Evolutionary conservation across 1,284 basidiomycete genomes (phyloP).

Genomic region (Clitocybe nebularis): DNA sequence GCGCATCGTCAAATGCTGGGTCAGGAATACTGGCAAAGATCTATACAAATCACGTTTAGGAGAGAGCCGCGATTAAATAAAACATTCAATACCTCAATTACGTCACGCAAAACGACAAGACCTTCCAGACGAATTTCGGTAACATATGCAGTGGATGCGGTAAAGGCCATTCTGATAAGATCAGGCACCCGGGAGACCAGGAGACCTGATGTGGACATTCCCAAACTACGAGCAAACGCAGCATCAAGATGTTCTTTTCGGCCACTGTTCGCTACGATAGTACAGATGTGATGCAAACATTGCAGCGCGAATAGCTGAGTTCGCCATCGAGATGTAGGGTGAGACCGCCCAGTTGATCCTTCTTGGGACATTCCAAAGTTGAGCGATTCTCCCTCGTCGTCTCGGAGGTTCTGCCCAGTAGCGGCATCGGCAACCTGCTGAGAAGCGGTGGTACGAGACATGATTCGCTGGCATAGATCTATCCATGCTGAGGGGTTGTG

Average conservation of each 20-base stretch:
- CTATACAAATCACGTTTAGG: conserved; percentile 33
- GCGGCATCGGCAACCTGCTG: conserved; percentile 69
- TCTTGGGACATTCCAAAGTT: conserved; percentile 52
- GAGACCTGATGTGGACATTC: conserved; percentile 47
- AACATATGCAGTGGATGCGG: conserved; percentile 92
- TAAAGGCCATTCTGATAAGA: conserved; percentile 97
- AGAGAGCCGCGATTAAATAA: neutral
- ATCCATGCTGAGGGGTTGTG: conserved; percentile 97
- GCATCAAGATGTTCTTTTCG: conserved; percentile 81
- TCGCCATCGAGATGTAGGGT: conserved; percentile 83
- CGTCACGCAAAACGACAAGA: conserved; percentile 84
- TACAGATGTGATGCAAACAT: conserved; percentile 89
- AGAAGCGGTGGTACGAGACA: conserved; percentile 82
- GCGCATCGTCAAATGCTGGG: conserved; percentile 87
- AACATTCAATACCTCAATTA: conserved; percentile 72
- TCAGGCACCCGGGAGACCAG: conserved; percentile 85
- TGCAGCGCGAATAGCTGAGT: conserved; percentile 94
- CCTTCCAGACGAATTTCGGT: conserved; percentile 96
- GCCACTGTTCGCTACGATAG: conserved; percentile 69
- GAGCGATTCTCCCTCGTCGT: conserved; percentile 91
- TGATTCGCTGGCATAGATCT: conserved; percentile 94
- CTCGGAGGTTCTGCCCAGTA: conserved; percentile 55
- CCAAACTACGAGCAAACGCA: conserved; percentile 51
- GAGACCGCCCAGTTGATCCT: conserved; percentile 28
- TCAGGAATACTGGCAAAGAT: conserved; percentile 86